phyloP scores from a whole-genome alignment of 2,329 filamentous ascomycete species.

The Aspergillus sp. region DNA sequence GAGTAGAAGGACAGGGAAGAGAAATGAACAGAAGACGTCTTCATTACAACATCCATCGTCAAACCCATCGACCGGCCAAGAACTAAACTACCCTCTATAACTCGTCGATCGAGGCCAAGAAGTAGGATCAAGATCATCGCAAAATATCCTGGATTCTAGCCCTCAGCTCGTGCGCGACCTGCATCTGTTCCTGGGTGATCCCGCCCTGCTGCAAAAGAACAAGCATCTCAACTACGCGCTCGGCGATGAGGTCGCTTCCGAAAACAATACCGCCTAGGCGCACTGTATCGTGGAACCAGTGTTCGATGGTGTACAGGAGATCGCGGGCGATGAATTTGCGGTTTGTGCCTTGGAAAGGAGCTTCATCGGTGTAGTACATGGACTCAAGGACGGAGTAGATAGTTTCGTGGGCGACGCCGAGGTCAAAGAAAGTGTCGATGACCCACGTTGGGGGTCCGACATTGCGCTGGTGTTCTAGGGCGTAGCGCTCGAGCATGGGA shows the following conservation, averaged over 20 bases:
- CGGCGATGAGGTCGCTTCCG: conserved; percentile 63
- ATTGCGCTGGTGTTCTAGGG: conserved; percentile 54
- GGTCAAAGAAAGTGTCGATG: conserved; percentile 67
- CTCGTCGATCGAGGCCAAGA: conserved; percentile 4
- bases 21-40: neutral
- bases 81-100: conserved; percentile 11
- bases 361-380: conserved; percentile 70
- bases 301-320: conserved; percentile 63
- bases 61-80: neutral
- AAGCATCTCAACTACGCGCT: conserved; percentile 51
- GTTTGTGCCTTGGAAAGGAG: conserved; percentile 65
- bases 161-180: conserved; percentile 46
- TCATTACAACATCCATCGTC: neutral
- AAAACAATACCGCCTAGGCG: conserved; percentile 60
- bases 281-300: conserved; percentile 64
- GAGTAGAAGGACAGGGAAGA: neutral
- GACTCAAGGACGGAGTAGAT: conserved; percentile 66
- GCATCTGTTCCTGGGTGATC: conserved; percentile 44
- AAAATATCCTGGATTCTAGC: conserved; percentile 46
- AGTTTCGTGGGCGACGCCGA: conserved; percentile 65
- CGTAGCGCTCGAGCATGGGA: conserved; percentile 60
- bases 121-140: conserved; percentile 31
- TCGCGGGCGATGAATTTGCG: conserved; percentile 63
- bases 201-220: conserved; percentile 50
- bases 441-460: conserved; percentile 61